phyloP scores from a whole-genome alignment of 2,329 filamentous ascomycete species.

The Beauveria caledonica region DNA sequence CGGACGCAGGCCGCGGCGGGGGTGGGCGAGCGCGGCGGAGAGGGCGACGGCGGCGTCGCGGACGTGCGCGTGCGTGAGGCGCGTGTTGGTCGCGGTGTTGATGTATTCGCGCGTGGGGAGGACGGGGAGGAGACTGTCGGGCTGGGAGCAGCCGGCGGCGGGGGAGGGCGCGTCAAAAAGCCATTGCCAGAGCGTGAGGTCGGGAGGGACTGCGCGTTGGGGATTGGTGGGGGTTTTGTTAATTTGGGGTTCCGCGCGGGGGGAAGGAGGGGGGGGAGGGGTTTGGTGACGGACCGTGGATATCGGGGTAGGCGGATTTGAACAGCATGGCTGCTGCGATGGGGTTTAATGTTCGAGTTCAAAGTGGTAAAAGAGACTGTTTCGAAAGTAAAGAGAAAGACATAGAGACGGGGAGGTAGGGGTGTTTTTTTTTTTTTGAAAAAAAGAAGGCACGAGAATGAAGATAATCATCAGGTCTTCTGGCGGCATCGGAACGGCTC shows the following conservation, averaged over 20 bases:
- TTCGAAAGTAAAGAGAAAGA: no score
- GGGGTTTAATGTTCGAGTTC: background rate
- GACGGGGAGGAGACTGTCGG: background rate
- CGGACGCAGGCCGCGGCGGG: background rate
- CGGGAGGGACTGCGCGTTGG: background rate
- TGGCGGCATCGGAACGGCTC: background rate
- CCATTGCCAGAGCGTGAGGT: slow-evolving; percentile 10
- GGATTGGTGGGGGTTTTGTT: background rate
- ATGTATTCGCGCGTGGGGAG: background rate
- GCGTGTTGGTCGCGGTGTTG: background rate
- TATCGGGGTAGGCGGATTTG: slow-evolving; percentile 9
- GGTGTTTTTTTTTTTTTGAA: no score
- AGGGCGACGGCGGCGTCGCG: slow-evolving; percentile 2
- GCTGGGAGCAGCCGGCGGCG: background rate
- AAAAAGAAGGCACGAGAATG: background rate
- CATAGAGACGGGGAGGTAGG: background rate
- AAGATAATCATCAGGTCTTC: background rate
- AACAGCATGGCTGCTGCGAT: slow-evolving; percentile 1
- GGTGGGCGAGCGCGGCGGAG: background rate
- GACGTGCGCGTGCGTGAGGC: slow-evolving; percentile 3
- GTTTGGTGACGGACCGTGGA: background rate
- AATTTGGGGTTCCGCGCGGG: background rate
- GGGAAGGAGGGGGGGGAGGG: background rate
- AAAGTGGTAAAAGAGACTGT: background rate
- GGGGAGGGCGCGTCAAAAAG: background rate